phyloP scores from a whole-genome alignment of 257 asterid genomes.

The Paraleonurus japonicus region DNA sequence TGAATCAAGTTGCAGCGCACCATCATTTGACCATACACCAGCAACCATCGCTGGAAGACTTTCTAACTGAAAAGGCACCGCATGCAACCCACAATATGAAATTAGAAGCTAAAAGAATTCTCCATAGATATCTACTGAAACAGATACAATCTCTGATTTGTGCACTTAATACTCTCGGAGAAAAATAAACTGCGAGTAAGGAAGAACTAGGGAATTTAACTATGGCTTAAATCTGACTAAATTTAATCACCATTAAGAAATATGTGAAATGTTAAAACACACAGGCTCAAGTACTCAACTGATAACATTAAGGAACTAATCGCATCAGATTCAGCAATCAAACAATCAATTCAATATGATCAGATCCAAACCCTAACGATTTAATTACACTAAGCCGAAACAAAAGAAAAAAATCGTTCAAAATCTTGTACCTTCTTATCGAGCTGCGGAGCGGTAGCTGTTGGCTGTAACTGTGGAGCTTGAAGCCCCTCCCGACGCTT shows the following conservation, averaged over 20 bases:
- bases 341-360: slow-evolving; percentile 24
- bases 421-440: slow-evolving; percentile 62
- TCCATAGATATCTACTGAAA: background rate
- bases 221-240: background rate
- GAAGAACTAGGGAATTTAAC: background rate
- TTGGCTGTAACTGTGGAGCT: slow-evolving; percentile 56
- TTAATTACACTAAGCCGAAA: background rate
- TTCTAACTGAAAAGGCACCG: slow-evolving; percentile 54
- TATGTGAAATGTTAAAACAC: background rate
- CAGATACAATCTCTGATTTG: background rate
- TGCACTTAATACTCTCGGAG: background rate
- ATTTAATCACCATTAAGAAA: background rate
- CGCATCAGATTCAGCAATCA: slow-evolving; percentile 21
- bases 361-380: slow-evolving; percentile 36
- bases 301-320: background rate
- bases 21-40: slow-evolving; percentile 76
- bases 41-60: slow-evolving; percentile 75
- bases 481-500: slow-evolving; percentile 94
- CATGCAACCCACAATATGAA: slow-evolving; percentile 18
- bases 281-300: background rate
- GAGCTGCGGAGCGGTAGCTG: slow-evolving; percentile 51
- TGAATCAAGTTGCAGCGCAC: slow-evolving; percentile 65
- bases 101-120: background rate
- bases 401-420: background rate
- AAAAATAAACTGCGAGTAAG: background rate